phyloP scores from a whole-genome alignment of 2,329 filamentous ascomycete genomes.

The Colletotrichum kahawae region DNA sequence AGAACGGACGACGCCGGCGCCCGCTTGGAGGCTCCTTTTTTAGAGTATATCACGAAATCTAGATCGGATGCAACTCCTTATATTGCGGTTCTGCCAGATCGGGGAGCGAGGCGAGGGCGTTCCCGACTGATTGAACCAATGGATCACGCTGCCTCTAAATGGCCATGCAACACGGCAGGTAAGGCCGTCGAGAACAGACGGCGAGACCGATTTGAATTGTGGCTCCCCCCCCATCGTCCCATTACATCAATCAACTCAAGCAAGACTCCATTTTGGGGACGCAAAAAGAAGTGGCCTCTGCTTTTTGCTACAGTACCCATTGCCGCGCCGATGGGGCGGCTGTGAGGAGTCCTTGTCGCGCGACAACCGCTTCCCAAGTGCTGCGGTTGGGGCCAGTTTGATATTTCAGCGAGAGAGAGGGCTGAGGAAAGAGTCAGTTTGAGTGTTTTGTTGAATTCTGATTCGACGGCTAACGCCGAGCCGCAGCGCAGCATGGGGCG shows the following conservation, averaged over 20 bases:
- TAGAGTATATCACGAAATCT: neutral
- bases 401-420: neutral
- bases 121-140: neutral
- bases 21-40: neutral
- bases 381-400: neutral
- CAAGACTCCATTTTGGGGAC: neutral
- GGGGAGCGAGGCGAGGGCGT: neutral
- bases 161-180: neutral
- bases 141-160: neutral
- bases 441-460: neutral
- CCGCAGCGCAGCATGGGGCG: neutral
- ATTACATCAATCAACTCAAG: neutral
- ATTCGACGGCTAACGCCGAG: constrained; percentile 9
- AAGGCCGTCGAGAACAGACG: neutral
- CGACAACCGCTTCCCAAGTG: neutral
- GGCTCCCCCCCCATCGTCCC: neutral
- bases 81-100: neutral
- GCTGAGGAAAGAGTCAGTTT: neutral
- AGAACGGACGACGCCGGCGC: neutral
- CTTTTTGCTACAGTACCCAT: neutral
- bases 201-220: neutral
- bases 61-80: constrained; percentile 6
- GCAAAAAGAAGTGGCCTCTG: neutral
- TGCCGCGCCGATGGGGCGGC: neutral
- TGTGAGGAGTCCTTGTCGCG: neutral